Base-by-base conservation (phyloP, 2,329 filamentous ascomycete species). In the Colletotrichum musae region DNA sequence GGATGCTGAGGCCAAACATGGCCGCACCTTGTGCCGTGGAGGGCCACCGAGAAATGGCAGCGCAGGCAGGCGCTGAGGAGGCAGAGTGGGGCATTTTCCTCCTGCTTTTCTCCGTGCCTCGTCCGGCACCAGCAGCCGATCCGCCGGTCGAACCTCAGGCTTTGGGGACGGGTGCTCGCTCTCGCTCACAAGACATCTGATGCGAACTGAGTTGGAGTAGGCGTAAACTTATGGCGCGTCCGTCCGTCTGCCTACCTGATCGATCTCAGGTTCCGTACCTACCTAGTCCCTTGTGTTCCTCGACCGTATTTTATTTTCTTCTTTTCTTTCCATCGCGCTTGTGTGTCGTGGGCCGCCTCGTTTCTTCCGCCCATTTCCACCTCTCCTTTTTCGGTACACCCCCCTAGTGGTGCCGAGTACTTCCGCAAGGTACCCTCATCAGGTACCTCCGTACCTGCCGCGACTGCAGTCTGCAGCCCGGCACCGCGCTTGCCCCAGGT, bases 51-150 rank as follows among this genome's bases (percentile, higher is more conserved):
- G 41, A 43, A 12, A 43, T n/a, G 41, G 41, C 41, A 43, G 41
- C 41, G 41, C 13, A 39, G 63, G 66, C 52, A 60, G 51, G 63
- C 41, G 47, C 43, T 45, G n/a, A 45, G 36, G 6, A 52, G 51
- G 45, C 45, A 60, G 16, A 60, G 66, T 69, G 66, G 66, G 26
- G 5, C 57, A 26, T 41, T 51, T 52, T 12, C 18, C 62, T 70
- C 62, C 66, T 66, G 28, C 24, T 28, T 66, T 39, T 63, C 56
- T 66, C 56, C 62, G 54, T 65, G 12, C 54, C 28, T 64, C 57
- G 51, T 70, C 70, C 70, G 70, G 70, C 70, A 67, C 61, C 70
- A 63, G 41, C 70, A 70, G 67, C 70, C 70, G 70, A 70, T 70
- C 67, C 62, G 58, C 67, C 70, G 66, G 70, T 71, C 52, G 36